Base-by-base conservation (phyloP, 1,284 basidiomycete genomes). In the Lignosus rhinocerotis region DNA sequence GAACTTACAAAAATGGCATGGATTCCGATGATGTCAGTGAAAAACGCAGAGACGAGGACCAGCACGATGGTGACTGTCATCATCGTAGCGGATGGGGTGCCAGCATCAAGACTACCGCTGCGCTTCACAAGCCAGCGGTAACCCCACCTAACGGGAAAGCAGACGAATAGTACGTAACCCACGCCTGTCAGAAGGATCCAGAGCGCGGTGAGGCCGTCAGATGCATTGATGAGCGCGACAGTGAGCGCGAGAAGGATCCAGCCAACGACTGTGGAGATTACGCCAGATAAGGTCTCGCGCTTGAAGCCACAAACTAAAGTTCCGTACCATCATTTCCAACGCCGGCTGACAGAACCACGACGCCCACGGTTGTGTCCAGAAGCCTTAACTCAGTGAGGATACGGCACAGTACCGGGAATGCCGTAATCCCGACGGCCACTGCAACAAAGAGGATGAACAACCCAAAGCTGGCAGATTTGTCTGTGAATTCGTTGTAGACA, bases 21-120 rank as follows among this genome's bases (percentile, higher is more conserved):
- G 58, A 90, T 81, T 66, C 93, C 90, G 61, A 93, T 91, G 65
- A 94, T 87, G 72, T 94, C 93, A 10, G 94, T 96, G 75, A 90
- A 88, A 76, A 94, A 96, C 0, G 92, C 90, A 16, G 87, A 88
- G 46, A 82, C 73, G 64, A 96, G 85, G 4, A 94, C 86, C 42
- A 94, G 74, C 25, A 94, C 69, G n/a, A 95, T 72, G 0, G 90
- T 87, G 59, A 90, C 74, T 11, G 86, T 85, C 87, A 93, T 93
- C 84, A 94, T 87, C 38, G 84, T 72, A 3, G 88, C 78, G 0
- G 87, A 92, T 0, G 94, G 93, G 68, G 84, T 68, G 17, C 88
- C 84, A 64, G 79, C 85, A 62, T 92, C 89, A 57, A 94, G 74
- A 67, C 87, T 87, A 1, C 93, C 92, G 0, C 88, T 90, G 53